Evolutionary conservation across 2,329 filamentous ascomycete species (phyloP), one percentile per base, ranked within the genome.

Genomic region (Mycocentrospora acerina): DNA sequence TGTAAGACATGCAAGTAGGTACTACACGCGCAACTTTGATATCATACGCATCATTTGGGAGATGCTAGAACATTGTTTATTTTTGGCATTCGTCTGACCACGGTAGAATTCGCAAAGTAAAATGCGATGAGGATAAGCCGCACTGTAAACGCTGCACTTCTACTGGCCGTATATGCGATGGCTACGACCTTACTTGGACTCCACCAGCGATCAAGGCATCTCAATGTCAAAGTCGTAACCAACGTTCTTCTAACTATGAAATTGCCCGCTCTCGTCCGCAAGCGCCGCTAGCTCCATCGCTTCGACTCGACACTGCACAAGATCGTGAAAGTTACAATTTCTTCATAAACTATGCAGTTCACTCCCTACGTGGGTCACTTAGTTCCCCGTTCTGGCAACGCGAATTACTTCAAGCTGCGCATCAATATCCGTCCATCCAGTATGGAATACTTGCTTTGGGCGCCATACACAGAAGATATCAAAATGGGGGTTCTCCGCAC

Each of bases 401-500:
- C 15, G 56, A 64, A 30, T 30, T 65, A 10, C 44, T 64, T 1
- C 59, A 62, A 26, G 62, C 63, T 2, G 56, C 59, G n/a, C 54
- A 64, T 26, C 52, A 49, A n/a, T 41, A 57, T 35, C 52, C 56
- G 4, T 48, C 58, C 6, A 56, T 66, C 7, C 55, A 60, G 26
- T 55, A 66, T 32, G 59, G 60, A 11, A 29, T 64, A 10, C 48
- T 61, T 17, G 59, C 59, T 14, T 40, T 66, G 8, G 60, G 57
- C 29, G 56, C 63, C 6, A 57, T 65, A 53, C 58, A 66, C 36
- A 57, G 56, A 14, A 55, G 58, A n/a, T 58, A 61, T 37, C 55
- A 53, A 17, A 44, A 51, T 16, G 52, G 58, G 2, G 26, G 32
- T 1, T 31, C 43, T 15, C 51, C 62, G 16, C 41, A 43, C 12